Percentiles rank a stretch among this genome's conserved stretches.
Conservation (phyloP, 2,329 filamentous ascomycete species). For the Calonectria leucothoes region DNA sequence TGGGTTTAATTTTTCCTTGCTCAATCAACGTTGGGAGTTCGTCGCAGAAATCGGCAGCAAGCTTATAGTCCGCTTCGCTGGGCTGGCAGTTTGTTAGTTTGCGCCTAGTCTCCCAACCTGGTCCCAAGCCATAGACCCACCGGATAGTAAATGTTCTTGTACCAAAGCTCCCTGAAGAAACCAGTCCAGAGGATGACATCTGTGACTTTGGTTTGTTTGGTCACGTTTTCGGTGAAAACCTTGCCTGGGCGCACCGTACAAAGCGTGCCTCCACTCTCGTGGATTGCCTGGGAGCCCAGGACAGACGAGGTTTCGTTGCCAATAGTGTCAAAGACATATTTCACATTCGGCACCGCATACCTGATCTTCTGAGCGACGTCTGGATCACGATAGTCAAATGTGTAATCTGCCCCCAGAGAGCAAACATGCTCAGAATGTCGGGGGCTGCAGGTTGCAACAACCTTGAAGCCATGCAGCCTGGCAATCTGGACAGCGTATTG, state of each 20-base stretch:
- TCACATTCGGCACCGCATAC: constrained; percentile 44
- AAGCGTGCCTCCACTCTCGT: constrained; percentile 42
- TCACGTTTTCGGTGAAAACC: constrained; percentile 50
- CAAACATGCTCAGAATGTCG: constrained; percentile 46
- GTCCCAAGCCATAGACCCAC: constrained; percentile 39
- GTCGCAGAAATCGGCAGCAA: constrained; percentile 51
- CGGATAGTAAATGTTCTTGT: constrained; percentile 49
- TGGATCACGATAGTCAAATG: constrained; percentile 54
- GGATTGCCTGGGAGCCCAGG: constrained; percentile 45
- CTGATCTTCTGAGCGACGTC: constrained; percentile 50
- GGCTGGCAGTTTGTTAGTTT: constrained; percentile 38
- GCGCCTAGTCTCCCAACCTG: neutral
- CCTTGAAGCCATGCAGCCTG: constrained; percentile 44
- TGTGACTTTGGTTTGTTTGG: constrained; percentile 47
- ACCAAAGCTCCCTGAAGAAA: constrained; percentile 53
- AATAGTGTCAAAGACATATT: constrained; percentile 56
- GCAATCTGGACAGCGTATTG: constrained; percentile 52
- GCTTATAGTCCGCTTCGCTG: constrained; percentile 49
- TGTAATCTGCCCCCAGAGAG: constrained; percentile 47
- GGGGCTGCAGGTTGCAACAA: constrained; percentile 50
- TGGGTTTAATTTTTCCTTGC: constrained; percentile 49
- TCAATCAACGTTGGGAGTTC: constrained; percentile 49
- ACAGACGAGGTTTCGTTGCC: constrained; percentile 51
- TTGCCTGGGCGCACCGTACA: constrained; percentile 57
- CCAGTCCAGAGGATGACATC: constrained; percentile 57